phyloP scores from a whole-genome alignment of 2,329 filamentous ascomycete species.

The Aspergillus carbonarius region DNA sequence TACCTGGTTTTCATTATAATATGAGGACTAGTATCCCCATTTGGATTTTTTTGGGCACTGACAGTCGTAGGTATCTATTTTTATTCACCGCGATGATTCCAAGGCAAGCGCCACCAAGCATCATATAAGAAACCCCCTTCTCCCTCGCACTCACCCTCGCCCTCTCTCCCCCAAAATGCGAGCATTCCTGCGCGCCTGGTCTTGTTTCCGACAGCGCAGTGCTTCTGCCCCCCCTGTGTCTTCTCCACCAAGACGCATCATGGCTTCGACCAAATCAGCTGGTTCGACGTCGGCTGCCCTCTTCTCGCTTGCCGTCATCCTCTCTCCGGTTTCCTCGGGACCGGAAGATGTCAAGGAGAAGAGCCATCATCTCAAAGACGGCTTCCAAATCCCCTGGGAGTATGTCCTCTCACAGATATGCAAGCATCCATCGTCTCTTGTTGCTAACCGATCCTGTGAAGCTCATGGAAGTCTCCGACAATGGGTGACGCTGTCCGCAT shows the following conservation, averaged over 20 bases:
- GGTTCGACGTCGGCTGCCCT: conserved; percentile 39
- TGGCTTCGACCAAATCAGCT: conserved; percentile 21
- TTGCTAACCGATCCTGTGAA: conserved; percentile 1
- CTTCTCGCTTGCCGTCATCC: conserved; percentile 44
- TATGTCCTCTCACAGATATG: conserved; percentile 14
- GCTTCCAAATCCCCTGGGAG: conserved; percentile 48
- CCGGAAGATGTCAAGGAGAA: conserved; percentile 44
- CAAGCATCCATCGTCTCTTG: neutral
- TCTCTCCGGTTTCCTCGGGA: conserved; percentile 30
- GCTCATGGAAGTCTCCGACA: conserved; percentile 21
- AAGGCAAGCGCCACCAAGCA: neutral
- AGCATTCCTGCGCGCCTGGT: conserved; percentile 18
- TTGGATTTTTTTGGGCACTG: neutral
- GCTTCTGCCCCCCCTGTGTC: conserved; percentile 10
- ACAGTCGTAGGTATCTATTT: neutral
- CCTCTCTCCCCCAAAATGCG: conserved; percentile 5
- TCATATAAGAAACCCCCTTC: neutral
- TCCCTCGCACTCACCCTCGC: no score
- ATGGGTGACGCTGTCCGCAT: conserved; percentile 3
- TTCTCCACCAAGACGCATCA: conserved; percentile 28
- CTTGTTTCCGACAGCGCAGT: conserved; percentile 22
- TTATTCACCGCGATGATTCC: neutral
- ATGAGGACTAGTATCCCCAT: neutral
- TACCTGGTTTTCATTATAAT: neutral
- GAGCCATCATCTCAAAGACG: conserved; percentile 39